These are phyloP conservation scores for Mucor circinelloides DNA, from an alignment of 371 early-diverging fungal genomes.

Conservation along the genomic window DNA sequence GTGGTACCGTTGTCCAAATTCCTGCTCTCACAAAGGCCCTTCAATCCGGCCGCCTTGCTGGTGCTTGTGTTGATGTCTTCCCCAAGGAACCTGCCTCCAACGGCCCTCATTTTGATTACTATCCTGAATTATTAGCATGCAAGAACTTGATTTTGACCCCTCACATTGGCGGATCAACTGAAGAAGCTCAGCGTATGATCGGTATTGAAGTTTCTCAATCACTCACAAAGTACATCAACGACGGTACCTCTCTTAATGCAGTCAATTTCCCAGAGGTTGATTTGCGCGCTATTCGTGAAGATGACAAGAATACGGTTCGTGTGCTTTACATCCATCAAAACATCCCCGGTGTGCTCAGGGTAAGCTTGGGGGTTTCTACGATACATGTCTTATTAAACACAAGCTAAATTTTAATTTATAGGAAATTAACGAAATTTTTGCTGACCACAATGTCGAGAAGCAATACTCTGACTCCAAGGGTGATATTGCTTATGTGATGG, in stretches of 20 bases:
- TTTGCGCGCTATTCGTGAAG: constrained; percentile 74
- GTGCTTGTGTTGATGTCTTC: constrained; percentile 96
- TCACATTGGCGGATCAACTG: constrained; percentile 98
- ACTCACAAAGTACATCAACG: constrained; percentile 80
- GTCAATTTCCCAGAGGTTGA: constrained; percentile 98
- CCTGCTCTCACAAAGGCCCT: constrained; percentile 83
- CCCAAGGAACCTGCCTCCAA: constrained; percentile 93
- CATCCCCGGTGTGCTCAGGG: constrained; percentile 93
- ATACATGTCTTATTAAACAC: neutral
- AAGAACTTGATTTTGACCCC: constrained; percentile 95
- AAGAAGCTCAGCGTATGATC: constrained; percentile 97
- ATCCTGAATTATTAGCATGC: constrained; percentile 75
- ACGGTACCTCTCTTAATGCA: constrained; percentile 85
- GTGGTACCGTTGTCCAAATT: constrained; percentile 93
- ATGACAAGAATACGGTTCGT: constrained; percentile 76
- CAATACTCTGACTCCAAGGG: constrained; percentile 95
- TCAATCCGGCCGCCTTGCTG: constrained; percentile 86
- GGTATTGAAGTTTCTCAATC: constrained; percentile 92
- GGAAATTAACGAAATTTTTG: constrained; percentile 92
- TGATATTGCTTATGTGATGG: constrained; percentile 92
- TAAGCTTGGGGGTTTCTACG: constrained; percentile 19
- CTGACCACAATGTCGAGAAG: constrained; percentile 95
- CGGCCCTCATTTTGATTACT: constrained; percentile 71
- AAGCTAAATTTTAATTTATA: constrained; percentile 8
- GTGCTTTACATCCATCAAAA: constrained; percentile 92